These are phyloP conservation scores for Ogataea paradorogensis DNA, from an alignment of 805 yeast genomes.

Conservation along the genomic window DNA sequence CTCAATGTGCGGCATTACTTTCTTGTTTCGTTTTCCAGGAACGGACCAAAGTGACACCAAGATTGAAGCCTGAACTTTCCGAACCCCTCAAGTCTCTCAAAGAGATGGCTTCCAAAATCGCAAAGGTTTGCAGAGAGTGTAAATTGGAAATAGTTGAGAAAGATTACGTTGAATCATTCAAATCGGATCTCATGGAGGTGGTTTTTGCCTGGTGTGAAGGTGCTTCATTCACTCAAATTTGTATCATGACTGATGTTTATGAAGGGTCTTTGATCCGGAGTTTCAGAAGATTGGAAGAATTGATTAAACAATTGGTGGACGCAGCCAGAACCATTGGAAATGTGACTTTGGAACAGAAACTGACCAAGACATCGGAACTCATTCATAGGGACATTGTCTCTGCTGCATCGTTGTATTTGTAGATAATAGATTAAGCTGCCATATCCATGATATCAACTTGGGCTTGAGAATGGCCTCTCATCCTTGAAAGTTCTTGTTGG, in stretches of 20 bases:
- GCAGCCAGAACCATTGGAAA: constrained; percentile 97
- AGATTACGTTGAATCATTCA: constrained; percentile 87
- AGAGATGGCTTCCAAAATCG: constrained; percentile 88
- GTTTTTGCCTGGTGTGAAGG: constrained; percentile 97
- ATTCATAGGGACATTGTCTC: constrained; percentile 96
- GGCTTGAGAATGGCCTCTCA: constrained; percentile 24
- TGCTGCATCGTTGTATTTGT: constrained; percentile 87
- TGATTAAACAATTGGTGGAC: constrained; percentile 81
- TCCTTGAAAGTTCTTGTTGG: constrained; percentile 12
- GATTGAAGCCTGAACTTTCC: constrained; percentile 83
- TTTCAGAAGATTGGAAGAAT: constrained; percentile 91
- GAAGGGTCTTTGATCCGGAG: constrained; percentile 95
- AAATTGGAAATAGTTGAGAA: constrained; percentile 87
- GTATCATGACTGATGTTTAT: constrained; percentile 98
- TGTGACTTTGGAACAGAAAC: constrained; percentile 76
- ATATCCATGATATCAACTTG: constrained; percentile 24
- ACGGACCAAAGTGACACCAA: constrained; percentile 82
- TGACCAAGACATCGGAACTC: constrained; percentile 79
- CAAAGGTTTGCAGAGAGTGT: constrained; percentile 84
- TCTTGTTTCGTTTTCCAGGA: constrained; percentile 98
- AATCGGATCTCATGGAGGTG: constrained; percentile 95
- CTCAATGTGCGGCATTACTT: constrained; percentile 86
- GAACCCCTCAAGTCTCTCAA: constrained; percentile 87
- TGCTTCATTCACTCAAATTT: constrained; percentile 91
- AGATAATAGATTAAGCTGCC: constrained; percentile 19